Base-by-base conservation (phyloP, 228 moss, liverwort and hornwort genomes). In the Sphagnum magellanicum region DNA sequence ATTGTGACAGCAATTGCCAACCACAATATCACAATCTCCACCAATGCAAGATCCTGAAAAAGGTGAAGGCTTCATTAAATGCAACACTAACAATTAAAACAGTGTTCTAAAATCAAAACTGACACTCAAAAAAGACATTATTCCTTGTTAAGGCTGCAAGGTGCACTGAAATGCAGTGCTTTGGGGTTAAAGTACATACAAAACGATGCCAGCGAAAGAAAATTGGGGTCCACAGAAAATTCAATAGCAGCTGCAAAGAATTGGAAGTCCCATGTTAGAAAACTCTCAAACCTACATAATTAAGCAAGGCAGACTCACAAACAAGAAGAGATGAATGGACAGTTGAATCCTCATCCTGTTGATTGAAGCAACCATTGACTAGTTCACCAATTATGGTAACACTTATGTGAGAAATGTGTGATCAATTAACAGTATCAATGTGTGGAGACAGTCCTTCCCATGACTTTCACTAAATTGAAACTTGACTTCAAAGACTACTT, bases 131-230 rank as follows among this genome's bases (percentile, higher is more conserved):
- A 6, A 32, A 1, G 32, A 32, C 32, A 32, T 32, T 32, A 32
- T 12, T 1, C 15, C 10, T 46, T 7, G 10, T 59, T 15, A 55
- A 8, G 55, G 1, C 55, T 55, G 55, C 55, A 55, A 12, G 55
- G 12, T 55, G 55, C 32, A 14, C 3, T 48, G 47, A 5, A 14
- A 62, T 16, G 17, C 46, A 48, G 10, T 48, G 50, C 48, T 13
- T 10, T 4, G 61, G 61, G 48, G 16, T n/a, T 16, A 7, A 58
- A 62, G 67, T 52, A 85, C 86, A 71, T 88, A 92, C 92, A 74
- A 83, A 17, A 63, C 91, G 91, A 61, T 78, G 89, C 68, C 87
- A 48, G 61, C 81, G 83, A 72, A 97, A 97, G 85, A 97, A 97
- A 0, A 93, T 49, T 8, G 88, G 83, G 59, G 78, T 87, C 96